Percentiles rank a stretch among this genome's conserved stretches.
phyloP scores from a whole-genome alignment of 2,329 filamentous ascomycete species.

The Fusarium dlaminii region DNA sequence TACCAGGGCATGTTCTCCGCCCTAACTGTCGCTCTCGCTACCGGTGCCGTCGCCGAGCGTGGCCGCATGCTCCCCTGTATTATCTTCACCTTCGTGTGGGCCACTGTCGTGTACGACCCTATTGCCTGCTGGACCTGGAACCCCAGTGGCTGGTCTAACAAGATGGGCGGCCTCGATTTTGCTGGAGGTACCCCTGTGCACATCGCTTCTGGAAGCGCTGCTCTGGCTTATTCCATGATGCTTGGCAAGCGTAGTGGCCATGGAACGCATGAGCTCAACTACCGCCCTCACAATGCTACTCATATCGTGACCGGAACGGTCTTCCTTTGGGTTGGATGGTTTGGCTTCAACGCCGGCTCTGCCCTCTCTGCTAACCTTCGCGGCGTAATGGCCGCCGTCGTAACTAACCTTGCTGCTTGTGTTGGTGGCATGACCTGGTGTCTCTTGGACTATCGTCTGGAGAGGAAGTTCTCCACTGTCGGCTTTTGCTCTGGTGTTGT shows the following conservation, averaged over 20 bases:
- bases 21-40: constrained; percentile 85
- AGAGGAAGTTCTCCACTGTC: constrained; percentile 91
- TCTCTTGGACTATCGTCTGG: constrained; percentile 85
- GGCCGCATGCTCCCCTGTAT: constrained; percentile 89
- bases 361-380: constrained; percentile 84
- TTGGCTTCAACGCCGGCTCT: constrained; percentile 91
- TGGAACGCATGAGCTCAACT: constrained; percentile 88
- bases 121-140: constrained; percentile 98
- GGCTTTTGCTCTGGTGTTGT: constrained; percentile 93
- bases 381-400: constrained; percentile 85
- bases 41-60: constrained; percentile 86
- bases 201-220: constrained; percentile 83
- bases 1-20: constrained; percentile 91
- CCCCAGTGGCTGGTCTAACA: constrained; percentile 78
- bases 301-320: constrained; percentile 93
- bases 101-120: constrained; percentile 88
- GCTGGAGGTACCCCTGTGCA: constrained; percentile 92
- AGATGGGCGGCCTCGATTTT: constrained; percentile 85
- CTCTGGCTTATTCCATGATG: constrained; percentile 91
- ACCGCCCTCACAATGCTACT: constrained; percentile 91
- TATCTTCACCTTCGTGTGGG: constrained; percentile 94
- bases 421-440: constrained; percentile 91
- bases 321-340: constrained; percentile 96
- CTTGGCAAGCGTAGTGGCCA: constrained; percentile 86
- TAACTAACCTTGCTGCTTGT: constrained; percentile 86